A percentile compares a stretch with the other conserved stretches of the same genome.
phyloP scores from a whole-genome alignment of 1,139 yeast genomes.

The Yarrowia galli region DNA sequence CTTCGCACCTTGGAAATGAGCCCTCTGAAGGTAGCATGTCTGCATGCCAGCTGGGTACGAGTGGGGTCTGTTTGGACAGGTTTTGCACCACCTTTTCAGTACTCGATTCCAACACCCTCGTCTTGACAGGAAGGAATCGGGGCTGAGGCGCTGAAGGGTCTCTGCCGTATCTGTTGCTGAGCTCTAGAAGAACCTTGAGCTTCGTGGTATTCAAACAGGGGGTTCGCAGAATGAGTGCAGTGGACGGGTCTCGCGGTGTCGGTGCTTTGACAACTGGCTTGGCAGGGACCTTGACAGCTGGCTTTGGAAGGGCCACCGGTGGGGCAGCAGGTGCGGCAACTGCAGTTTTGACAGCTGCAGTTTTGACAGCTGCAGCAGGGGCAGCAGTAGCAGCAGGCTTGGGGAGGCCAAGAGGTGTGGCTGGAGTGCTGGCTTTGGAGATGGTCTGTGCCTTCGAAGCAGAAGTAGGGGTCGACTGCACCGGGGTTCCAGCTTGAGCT shows the following conservation, averaged over 20 bases:
- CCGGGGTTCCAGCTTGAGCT: background rate
- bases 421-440: background rate
- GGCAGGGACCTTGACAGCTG: background rate
- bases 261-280: background rate
- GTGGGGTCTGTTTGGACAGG: background rate
- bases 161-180: background rate
- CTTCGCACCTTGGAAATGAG: background rate
- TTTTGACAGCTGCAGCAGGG: background rate
- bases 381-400: background rate
- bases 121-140: too few relatives aligned
- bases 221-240: background rate
- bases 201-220: background rate
- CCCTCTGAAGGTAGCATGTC: background rate
- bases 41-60: background rate
- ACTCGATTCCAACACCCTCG: background rate
- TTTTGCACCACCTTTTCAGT: background rate
- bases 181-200: background rate
- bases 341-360: background rate
- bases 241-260: background rate
- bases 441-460: background rate
- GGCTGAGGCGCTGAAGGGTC: background rate
- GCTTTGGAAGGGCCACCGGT: background rate
- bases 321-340: too few relatives aligned
- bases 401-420: background rate
- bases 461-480: background rate